phyloP scores from a whole-genome alignment of 1,139 yeast species.

The Taphrina wiesneri region DNA sequence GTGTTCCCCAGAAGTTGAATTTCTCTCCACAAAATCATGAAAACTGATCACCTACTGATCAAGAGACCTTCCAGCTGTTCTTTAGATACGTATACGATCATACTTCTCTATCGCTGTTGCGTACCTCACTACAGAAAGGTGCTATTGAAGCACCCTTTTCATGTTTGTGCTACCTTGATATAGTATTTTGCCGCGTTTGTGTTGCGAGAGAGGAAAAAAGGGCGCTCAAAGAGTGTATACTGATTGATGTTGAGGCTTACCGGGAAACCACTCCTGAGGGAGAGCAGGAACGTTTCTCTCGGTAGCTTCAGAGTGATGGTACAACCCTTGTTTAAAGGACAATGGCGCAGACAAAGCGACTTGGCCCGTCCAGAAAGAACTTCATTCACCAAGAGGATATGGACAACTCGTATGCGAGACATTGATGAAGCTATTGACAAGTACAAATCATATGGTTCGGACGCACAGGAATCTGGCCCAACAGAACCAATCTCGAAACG shows the following conservation, averaged over 20 bases:
- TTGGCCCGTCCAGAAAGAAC: conserved; percentile 31
- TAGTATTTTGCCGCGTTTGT: background rate
- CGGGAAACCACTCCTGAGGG: background rate
- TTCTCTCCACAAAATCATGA: background rate
- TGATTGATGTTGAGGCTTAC: background rate
- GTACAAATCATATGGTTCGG: conserved; percentile 21
- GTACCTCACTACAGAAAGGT: too few relatives aligned
- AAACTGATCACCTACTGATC: background rate
- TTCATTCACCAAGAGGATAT: conserved; percentile 25
- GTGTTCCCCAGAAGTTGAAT: background rate
- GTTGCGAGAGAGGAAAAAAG: too few relatives aligned
- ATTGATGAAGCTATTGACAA: conserved; percentile 28
- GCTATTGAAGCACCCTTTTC: too few relatives aligned
- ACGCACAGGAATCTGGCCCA: background rate
- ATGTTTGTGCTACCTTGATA: too few relatives aligned
- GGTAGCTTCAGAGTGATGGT: background rate
- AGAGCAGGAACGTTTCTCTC: background rate
- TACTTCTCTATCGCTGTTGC: background rate
- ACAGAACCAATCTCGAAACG: conserved; percentile 15
- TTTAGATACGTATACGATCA: too few relatives aligned
- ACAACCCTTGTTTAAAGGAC: too few relatives aligned
- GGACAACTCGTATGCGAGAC: conserved; percentile 24
- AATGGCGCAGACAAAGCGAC: background rate
- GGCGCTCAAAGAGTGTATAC: too few relatives aligned
- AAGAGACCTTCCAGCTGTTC: too few relatives aligned